Evolutionary conservation across 495 filamentous ascomycete genomes (phyloP).

Genomic region (Penicillium steckii): DNA sequence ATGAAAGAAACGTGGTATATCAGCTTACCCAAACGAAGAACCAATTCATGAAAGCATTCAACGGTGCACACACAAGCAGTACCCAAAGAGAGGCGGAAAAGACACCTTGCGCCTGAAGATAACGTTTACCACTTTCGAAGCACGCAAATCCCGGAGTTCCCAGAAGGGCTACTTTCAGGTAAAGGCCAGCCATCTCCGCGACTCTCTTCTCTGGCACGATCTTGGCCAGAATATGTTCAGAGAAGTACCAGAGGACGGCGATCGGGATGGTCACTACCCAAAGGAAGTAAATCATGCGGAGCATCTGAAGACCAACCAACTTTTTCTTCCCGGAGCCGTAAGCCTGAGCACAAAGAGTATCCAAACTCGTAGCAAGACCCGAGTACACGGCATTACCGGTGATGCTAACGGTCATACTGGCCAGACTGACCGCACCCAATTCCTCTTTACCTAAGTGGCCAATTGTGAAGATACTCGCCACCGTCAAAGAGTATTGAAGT

Average conservation of each 20-base stretch:
- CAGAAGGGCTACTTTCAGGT: conserved; percentile 63
- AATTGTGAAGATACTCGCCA: conserved; percentile 67
- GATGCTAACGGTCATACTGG: conserved; percentile 70
- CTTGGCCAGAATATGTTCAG: conserved; percentile 54
- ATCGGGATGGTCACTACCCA: conserved; percentile 65
- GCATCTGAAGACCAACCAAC: conserved; percentile 69
- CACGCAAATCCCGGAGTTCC: conserved; percentile 69
- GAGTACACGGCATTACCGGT: conserved; percentile 72
- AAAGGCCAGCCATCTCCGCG: conserved; percentile 62
- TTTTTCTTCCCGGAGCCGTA: conserved; percentile 70
- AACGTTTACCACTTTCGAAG: conserved; percentile 73
- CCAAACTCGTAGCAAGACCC: conserved; percentile 69
- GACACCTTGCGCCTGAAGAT: conserved; percentile 70
- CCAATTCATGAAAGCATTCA: conserved; percentile 75
- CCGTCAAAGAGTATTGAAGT: conserved; percentile 71
- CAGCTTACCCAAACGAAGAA: conserved; percentile 66
- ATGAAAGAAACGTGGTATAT: not conserved
- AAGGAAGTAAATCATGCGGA: conserved; percentile 68
- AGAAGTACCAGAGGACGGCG: conserved; percentile 60
- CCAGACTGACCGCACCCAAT: conserved; percentile 63
- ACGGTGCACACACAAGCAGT: conserved; percentile 64
- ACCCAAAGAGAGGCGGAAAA: conserved; percentile 68
- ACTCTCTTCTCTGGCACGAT: conserved; percentile 68
- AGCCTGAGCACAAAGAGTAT: conserved; percentile 75
- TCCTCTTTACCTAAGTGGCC: conserved; percentile 64